phyloP scores from a whole-genome alignment of 108 stramenopile species.

The Skeletonema marinoi region DNA sequence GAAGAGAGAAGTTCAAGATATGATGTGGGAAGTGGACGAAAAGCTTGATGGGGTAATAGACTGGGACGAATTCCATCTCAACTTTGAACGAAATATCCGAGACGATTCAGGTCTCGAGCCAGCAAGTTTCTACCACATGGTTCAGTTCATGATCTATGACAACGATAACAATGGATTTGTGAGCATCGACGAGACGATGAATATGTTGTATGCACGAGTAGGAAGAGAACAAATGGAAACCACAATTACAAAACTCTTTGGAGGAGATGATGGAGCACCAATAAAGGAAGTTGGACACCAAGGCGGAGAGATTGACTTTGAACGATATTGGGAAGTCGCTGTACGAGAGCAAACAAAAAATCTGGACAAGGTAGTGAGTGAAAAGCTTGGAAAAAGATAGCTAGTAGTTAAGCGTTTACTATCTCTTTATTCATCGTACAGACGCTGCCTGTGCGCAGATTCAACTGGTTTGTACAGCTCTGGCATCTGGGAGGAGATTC shows the following conservation, averaged over 20 bases:
- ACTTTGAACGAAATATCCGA: conserved; percentile 84
- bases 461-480: conserved; percentile 21
- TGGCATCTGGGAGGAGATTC: conserved; percentile 64
- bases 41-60: conserved; percentile 86
- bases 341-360: conserved; percentile 57
- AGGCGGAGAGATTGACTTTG: conserved; percentile 80
- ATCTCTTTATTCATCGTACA: not conserved
- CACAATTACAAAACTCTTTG: conserved; percentile 52
- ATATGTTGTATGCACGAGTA: conserved; percentile 87
- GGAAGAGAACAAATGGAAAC: conserved; percentile 75
- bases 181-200: conserved; percentile 90
- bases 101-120: conserved; percentile 89
- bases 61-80: conserved; percentile 89
- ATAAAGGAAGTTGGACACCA: conserved; percentile 74
- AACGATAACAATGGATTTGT: conserved; percentile 68
- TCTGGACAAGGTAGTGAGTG: conserved; percentile 48
- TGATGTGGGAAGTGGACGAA: conserved; percentile 95
- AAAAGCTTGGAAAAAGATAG: conserved; percentile 34
- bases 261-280: conserved; percentile 53
- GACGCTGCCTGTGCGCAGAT: not conserved
- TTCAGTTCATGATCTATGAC: conserved; percentile 93
- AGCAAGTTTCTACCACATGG: conserved; percentile 78
- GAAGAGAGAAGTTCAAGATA: conserved; percentile 81
- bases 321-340: conserved; percentile 67
- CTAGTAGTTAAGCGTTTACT: not conserved